These are phyloP conservation scores for Ophiostoma himal-ulmi DNA, from an alignment of 2,329 filamentous ascomycete species.

Conservation along the genomic window DNA sequence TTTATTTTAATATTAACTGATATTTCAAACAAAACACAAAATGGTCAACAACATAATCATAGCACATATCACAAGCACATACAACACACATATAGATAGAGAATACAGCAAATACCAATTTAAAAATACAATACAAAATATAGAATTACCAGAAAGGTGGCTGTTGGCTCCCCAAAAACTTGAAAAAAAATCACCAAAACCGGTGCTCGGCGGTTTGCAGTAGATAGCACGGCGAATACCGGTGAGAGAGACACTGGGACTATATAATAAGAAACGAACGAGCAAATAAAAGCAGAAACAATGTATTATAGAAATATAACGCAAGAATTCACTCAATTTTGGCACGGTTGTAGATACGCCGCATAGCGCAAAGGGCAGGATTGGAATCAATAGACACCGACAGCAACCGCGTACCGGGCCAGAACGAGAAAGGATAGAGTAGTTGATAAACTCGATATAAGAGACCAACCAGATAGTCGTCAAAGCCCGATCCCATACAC, in stretches of 20 bases:
- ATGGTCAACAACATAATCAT: neutral
- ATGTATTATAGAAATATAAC: neutral
- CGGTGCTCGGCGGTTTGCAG: neutral
- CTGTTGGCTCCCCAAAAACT: neutral
- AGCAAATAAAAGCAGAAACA: neutral
- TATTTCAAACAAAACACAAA: neutral
- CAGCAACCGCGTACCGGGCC: neutral
- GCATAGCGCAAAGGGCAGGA: neutral
- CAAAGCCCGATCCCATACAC: neutral
- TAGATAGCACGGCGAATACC: neutral
- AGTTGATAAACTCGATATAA: neutral
- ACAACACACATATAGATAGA: neutral
- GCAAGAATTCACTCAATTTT: neutral
- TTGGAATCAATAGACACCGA: neutral
- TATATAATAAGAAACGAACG: neutral
- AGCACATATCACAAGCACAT: neutral
- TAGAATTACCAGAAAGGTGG: neutral
- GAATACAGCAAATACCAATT: accelerated
- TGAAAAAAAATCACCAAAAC: neutral
- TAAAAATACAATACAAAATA: neutral
- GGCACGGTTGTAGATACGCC: neutral
- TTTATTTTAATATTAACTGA: neutral
- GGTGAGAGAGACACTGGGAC: neutral
- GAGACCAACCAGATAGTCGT: neutral
- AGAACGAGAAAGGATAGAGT: neutral